Base-by-base conservation (phyloP, 805 yeast genomes). In the Wickerhamiella hasegawae region DNA sequence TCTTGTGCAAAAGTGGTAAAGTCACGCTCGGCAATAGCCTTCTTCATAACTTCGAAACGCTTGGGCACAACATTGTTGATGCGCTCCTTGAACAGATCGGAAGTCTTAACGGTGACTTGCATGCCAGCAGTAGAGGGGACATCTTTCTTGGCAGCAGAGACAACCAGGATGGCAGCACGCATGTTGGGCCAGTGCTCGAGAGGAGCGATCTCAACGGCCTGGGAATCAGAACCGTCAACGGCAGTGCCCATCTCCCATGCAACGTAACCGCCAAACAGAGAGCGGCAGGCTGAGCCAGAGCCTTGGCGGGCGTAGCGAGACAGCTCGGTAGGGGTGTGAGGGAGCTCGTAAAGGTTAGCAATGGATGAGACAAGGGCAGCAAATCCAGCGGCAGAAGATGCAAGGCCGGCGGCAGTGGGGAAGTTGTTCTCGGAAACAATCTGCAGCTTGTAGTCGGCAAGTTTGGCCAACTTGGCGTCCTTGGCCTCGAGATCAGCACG, bases 341-440 rank as follows among this genome's bases (percentile, higher is more conserved):
- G 93, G 40, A 90, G 71, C 56, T 80, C 58, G 61, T 77, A 90
- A 40, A 90, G 65, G 51, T 69, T 70, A 14, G 97, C 84, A 51
- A 90, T 72, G n/a, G 95, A 81, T 33, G 71, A 71, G 17, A 87
- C 93, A 41, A 90, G 66, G 8, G 98, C 98, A 24, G 98, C 95
- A 58, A 84, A 87, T 0, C 99, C 99, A 8, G 98, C 97, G 11
- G 98, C 98, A 4, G 94, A 79, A 1, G 95, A 83, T 0, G 98
- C 98, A 47, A 90, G 68, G 2, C 98, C 98, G 4, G 98, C 98
- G 22, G 98, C 98, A 18, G 99, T 90, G 35, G 99, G 99, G 67
- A 90, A 90, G 60, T 90, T 90, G 63, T 90, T 90, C 53, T 83
- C 94, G 19, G 92, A 76, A 11, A 82, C 93, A 46, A 90, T 79